These are phyloP conservation scores for Globisporangium cylindrosporum DNA, from an alignment of 352 stramenopile species.

Conservation along the genomic window DNA sequence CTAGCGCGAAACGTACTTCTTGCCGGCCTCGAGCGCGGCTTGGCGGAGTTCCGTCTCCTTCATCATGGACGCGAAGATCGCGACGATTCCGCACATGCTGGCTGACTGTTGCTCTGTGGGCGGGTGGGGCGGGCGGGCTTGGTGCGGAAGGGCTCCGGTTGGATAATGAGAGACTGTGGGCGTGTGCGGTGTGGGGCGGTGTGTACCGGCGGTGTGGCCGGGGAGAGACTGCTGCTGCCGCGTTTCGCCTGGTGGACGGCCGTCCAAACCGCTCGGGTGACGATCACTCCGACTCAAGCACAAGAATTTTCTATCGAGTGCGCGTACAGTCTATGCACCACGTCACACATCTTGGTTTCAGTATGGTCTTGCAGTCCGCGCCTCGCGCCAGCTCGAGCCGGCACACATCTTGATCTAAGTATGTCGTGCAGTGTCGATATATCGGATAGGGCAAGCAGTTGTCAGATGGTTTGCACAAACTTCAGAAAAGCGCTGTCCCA, in stretches of 20 bases:
- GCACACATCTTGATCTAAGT: too few relatives aligned
- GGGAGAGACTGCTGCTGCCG: background rate
- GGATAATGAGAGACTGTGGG: constrained; percentile 5
- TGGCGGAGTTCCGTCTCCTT: constrained; percentile 91
- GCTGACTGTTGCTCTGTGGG: background rate
- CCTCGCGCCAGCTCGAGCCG: too few relatives aligned
- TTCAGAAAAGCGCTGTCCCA: constrained; percentile 2
- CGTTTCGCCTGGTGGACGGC: constrained; percentile 1
- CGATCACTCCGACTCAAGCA: constrained; percentile 18
- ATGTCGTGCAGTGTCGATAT: too few relatives aligned
- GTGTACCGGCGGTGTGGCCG: too few relatives aligned
- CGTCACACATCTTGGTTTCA: too few relatives aligned
- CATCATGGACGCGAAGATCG: constrained; percentile 96
- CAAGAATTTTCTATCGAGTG: constrained; percentile 39
- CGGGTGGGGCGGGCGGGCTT: background rate
- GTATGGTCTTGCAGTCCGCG: too few relatives aligned
- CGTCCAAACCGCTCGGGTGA: constrained; percentile 12
- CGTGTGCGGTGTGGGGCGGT: too few relatives aligned
- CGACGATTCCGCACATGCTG: constrained; percentile 98
- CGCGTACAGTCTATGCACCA: too few relatives aligned
- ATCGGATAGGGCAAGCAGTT: too few relatives aligned
- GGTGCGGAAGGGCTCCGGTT: constrained; percentile 8
- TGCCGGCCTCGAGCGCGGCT: constrained; percentile 93
- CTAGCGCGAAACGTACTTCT: constrained; percentile 43
- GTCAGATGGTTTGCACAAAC: constrained; percentile 14